Base-by-base conservation (phyloP, 495 filamentous ascomycete species). In the Neurospora sp. region DNA sequence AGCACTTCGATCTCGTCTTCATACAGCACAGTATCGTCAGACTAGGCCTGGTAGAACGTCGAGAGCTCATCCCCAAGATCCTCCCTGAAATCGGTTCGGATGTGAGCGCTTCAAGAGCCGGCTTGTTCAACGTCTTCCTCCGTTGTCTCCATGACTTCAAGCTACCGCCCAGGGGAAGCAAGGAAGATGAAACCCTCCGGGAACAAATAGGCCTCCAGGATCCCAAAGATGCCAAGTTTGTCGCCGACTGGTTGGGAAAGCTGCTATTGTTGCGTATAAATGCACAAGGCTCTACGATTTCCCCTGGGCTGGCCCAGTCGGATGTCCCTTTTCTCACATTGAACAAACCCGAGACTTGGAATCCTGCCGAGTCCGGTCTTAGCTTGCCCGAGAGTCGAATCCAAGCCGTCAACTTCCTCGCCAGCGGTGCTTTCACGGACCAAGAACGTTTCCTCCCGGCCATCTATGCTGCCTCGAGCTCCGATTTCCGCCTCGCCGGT, bases 1-100 rank as follows among this genome's bases (percentile, higher is more conserved):
- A 92, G 73, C 92, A 97, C 78, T 93, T 97, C 80, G 96, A 98
- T 84, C 80, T 98, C 71, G 84, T 91, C 39, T 97, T 96, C 81
- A 90, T 97, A 39, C 93, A 96, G 77, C 92, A 96, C 79, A 94
- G 95, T 41, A 84, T 98, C 59, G 86, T 89, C 54, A 89, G 94
- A 37, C 83, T 99, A 12, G 80, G 81, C 76, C 84, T 74, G 70
- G 83, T 74, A 8, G 81, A 83, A 54, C 78, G 85, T 70, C 79
- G 81, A 44, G 88, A 90, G 11, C 84, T 98, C 27, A 81, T 97
- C 8, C 89, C 94, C 12, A 85, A 88, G 4, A 82, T 94, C 20
- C 83, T 97, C 35, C 86, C 89, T 76, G 92, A 91, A 46, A 91
- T 98, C 54, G 86, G 88, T 1, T 87, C 90, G 73, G 91, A 89